Base-by-base conservation (phyloP, 164 flowering plant genomes). In the Echeveria elegans region DNA sequence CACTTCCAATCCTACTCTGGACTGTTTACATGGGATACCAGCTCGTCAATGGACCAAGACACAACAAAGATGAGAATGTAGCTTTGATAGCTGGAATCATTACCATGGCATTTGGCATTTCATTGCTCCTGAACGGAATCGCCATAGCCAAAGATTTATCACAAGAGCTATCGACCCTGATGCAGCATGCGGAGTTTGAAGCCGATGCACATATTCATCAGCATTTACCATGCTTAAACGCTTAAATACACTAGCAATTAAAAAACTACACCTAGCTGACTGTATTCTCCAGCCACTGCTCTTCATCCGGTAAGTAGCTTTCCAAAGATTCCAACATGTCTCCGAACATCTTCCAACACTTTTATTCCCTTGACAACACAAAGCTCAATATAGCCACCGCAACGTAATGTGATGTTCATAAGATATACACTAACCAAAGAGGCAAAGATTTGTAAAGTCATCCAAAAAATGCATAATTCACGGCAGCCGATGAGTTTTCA, bases 401-500 rank as follows among this genome's bases (percentile, higher is more conserved):
- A n/a, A n/a, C n/a, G n/a, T n/a, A n/a, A n/a, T n/a, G n/a, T n/a
- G n/a, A n/a, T n/a, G n/a, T n/a, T n/a, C n/a, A n/a, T n/a, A n/a
- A n/a, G n/a, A n/a, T n/a, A n/a, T n/a, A n/a, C n/a, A n/a, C n/a
- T n/a, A n/a, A n/a, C n/a, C n/a, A n/a, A n/a, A n/a, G n/a, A n/a
- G n/a, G n/a, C n/a, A n/a, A n/a, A n/a, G n/a, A n/a, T n/a, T n/a
- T n/a, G n/a, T n/a, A n/a, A n/a, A n/a, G n/a, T n/a, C n/a, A n/a
- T n/a, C n/a, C n/a, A n/a, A n/a, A n/a, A n/a, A n/a, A n/a, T n/a
- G n/a, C n/a, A n/a, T n/a, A n/a, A n/a, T n/a, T n/a, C n/a, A n/a
- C n/a, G n/a, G n/a, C n/a, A n/a, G n/a, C n/a, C 5, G 73, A 82
- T 6, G 65, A 84, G 83, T 71, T 71, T 78, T 9, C 87, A 78